These are phyloP conservation scores for Trichosanthes truncata DNA, from an alignment of 306 rosid species.

Conservation along the genomic window DNA sequence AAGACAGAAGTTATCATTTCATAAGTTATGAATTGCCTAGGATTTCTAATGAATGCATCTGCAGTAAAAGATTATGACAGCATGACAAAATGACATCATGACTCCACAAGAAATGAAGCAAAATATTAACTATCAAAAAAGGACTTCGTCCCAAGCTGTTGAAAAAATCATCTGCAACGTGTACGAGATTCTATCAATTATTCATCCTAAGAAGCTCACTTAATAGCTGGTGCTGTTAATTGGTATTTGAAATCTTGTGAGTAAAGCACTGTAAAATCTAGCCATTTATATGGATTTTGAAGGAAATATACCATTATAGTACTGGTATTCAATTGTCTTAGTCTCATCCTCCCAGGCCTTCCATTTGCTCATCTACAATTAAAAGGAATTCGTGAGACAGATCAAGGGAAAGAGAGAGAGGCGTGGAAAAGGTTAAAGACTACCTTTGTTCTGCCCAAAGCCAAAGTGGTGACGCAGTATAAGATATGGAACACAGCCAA, in stretches of 20 bases:
- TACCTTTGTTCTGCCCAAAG: constrained; percentile 69
- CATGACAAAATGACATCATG: not conserved
- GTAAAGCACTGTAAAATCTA: not conserved
- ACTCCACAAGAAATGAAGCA: not conserved
- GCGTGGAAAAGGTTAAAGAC: not conserved
- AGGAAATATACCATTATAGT: constrained; percentile 25
- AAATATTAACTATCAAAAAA: not conserved
- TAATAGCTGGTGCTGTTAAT: not conserved
- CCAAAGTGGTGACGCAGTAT: constrained; percentile 50
- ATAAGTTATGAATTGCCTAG: not conserved
- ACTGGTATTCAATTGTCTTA: constrained; percentile 35
- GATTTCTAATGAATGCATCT: not conserved
- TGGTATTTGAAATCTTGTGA: not conserved
- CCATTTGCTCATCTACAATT: constrained; percentile 71
- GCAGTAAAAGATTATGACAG: not conserved
- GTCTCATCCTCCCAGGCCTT: constrained; percentile 71
- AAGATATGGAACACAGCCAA: constrained; percentile 59
- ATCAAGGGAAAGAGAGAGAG: not conserved
- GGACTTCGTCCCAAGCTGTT: not conserved
- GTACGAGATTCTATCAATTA: not conserved
- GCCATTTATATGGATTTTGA: not conserved
- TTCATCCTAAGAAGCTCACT: not conserved
- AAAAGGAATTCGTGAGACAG: not conserved
- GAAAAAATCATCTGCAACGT: not conserved
- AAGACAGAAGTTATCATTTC: constrained; percentile 1